Evolutionary conservation across 1,284 basidiomycete species (phyloP), one percentile per base, ranked within the genome.

Genomic region (Stygiomarasmius scandens): DNA sequence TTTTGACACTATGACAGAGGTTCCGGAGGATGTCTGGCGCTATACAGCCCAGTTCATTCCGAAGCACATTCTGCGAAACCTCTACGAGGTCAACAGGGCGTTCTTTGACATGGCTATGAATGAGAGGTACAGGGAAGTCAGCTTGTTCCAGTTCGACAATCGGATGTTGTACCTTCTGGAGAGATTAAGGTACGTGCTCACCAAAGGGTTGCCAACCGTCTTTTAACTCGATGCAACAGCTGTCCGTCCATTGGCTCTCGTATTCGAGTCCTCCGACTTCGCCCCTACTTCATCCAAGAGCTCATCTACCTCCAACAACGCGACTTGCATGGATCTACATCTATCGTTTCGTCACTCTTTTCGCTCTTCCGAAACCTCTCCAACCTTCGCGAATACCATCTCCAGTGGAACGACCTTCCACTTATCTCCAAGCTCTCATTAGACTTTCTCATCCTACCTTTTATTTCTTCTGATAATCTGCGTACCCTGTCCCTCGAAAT

Each of bases 1-100:
- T 8, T 14, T 34, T 6, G 16, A 16, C 14, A 19, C 6, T 9
- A 43, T 53, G 27, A 38, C 41, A 29, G 23, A 50, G 1, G 52
- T 69, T 25, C 66, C 67, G 8, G 58, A 61, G 36, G 70, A 72
- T 32, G 62, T 71, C 45, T 72, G 70, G 69, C 41, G 58, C 11
- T 63, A 63, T 34, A 65, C 71, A 19, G 63, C 66, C 20, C 53
- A 57, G 24, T 69, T 63, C 53, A 57, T 71, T 19, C 60, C 68
- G 24, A 34, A 45, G 10, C 38, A 54, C 23, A 54, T 51, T 0
- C 54, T 70, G 14, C 49, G 52, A 12, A 58, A 58, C 27, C 61
- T 71, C 5, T 70, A 64, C 45, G 49, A 56, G 43, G 57, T 71
- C 25, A 67, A 68, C 47, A 56, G 57, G 29, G 38, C 59, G 2